Conservation (phyloP, 306 rosid species). For the Benincasa hispida region DNA sequence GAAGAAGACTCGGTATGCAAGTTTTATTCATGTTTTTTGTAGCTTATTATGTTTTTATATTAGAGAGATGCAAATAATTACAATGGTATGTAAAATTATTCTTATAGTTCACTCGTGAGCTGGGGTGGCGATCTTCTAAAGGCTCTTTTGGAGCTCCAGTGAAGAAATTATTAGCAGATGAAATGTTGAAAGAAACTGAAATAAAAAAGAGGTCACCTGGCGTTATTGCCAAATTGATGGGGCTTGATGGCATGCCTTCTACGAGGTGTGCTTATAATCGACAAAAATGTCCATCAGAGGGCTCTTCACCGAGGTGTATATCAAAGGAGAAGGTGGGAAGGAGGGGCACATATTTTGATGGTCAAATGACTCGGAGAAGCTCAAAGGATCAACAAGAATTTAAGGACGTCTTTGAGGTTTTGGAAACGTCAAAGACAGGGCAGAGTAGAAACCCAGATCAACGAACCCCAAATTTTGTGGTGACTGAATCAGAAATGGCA, state of each 20-base stretch:
- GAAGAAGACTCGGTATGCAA: slow-evolving; percentile 53
- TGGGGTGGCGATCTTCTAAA: slow-evolving; percentile 57
- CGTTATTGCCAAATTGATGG: slow-evolving; percentile 88
- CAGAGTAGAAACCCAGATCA: slow-evolving; percentile 35
- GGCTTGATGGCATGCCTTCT: slow-evolving; percentile 84
- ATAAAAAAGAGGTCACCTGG: slow-evolving; percentile 57
- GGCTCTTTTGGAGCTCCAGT: slow-evolving; percentile 55
- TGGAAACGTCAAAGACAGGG: slow-evolving; percentile 48
- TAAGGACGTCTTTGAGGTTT: slow-evolving; percentile 93
- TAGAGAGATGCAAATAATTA: background rate
- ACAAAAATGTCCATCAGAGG: slow-evolving; percentile 28
- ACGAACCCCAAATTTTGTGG: slow-evolving; percentile 24
- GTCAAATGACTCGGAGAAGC: slow-evolving; percentile 38
- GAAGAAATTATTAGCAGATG: slow-evolving; percentile 71
- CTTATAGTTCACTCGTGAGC: slow-evolving; percentile 47
- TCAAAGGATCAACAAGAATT: slow-evolving; percentile 68
- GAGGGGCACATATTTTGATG: slow-evolving; percentile 19
- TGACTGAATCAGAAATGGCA: slow-evolving; percentile 57
- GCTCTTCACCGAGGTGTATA: slow-evolving; percentile 10
- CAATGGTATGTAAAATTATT: background rate
- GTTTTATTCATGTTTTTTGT: background rate
- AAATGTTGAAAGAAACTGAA: slow-evolving; percentile 53
- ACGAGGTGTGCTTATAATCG: slow-evolving; percentile 46
- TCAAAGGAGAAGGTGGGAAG: slow-evolving; percentile 31
- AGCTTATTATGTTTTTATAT: background rate